Base-by-base conservation (phyloP, 1,139 yeast species). In the Petasospora fabianii region DNA sequence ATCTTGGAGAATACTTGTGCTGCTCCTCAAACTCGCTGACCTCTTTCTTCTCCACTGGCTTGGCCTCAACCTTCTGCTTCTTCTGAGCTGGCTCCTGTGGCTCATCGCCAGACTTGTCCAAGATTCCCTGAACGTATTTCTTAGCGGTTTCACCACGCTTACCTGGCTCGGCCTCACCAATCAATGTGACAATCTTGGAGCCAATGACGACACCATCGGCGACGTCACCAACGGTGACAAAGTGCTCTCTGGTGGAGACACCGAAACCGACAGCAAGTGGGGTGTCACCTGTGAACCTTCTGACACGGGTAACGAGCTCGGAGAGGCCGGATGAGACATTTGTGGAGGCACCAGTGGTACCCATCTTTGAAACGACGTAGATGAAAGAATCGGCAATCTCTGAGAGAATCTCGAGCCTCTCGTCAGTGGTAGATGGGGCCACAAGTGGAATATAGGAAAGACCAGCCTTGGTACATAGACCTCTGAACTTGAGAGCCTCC, bases 201-300 rank as follows among this genome's bases (percentile, higher is more conserved):
- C 98, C 99, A 60, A 92, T 88, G 28, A 92, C 98, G 31, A 90
- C 96, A 66, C 97, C 99, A 55, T 84, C 92, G 12, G 97, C 86
- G 31, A 78, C 67, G 29, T 75, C 63, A 44, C 96, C 95, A 32
- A 92, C 96, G 35, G 77, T 69, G 46, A 77, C 63, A 60, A 84
- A 90, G 63, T 92, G 97, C 48, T 88, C 95, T 65, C 96, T 78
- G 10, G 95, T 92, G 30, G 94, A 79, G 41, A 92, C 95, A 61
- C 99, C 99, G 56, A 92, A 92, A 1, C 99, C 99, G 35, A 94
- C 97, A 16, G 97, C 97, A 47, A 92, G 64, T 20, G 97, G 97
- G 28, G 77, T 83, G 34, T 78, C 80, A 24, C 83, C 82, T 10
- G 95, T 75, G 57, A 75, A 73, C 48, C 75, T 71, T 58, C 95